phyloP scores from a whole-genome alignment of 139 green algal species.

The Dunaliella sp. region DNA sequence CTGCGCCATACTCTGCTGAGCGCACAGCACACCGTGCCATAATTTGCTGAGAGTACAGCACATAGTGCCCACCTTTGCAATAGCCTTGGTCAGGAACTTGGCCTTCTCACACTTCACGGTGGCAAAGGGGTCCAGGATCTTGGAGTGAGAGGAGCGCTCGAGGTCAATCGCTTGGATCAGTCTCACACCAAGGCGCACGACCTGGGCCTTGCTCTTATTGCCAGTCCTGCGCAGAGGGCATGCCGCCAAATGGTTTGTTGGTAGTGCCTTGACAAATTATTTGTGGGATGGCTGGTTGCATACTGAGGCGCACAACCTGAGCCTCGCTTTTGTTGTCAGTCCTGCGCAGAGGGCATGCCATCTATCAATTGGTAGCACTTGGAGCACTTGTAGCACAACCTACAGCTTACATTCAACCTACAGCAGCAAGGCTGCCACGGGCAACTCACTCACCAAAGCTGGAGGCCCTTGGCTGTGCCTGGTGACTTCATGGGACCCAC shows the following conservation, averaged over 20 bases:
- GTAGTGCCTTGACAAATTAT: too few species aligned
- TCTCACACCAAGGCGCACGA: slow-evolving; percentile 33
- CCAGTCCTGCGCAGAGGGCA: slow-evolving; percentile 16
- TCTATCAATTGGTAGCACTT: not conserved
- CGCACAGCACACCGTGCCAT: too few species aligned
- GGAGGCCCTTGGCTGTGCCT: not conserved
- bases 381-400: too few species aligned
- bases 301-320: not conserved
- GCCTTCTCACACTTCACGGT: slow-evolving; percentile 25
- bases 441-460: not conserved
- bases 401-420: not conserved
- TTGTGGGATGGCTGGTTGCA: not conserved
- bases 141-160: too few species aligned
- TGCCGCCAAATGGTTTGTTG: not conserved
- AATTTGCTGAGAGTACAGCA: too few species aligned
- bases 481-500: not conserved
- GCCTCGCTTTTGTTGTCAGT: not conserved
- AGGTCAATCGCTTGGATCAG: slow-evolving; percentile 26
- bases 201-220: slow-evolving; percentile 32
- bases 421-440: not conserved
- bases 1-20: too few species aligned
- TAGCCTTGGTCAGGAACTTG: slow-evolving; percentile 12
- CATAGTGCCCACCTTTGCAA: slow-evolving; percentile 19
- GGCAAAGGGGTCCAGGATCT: slow-evolving; percentile 32
- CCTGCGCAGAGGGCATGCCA: not conserved